Conservation (phyloP, 345 rosid species). For the Salix koriyanagi region DNA sequence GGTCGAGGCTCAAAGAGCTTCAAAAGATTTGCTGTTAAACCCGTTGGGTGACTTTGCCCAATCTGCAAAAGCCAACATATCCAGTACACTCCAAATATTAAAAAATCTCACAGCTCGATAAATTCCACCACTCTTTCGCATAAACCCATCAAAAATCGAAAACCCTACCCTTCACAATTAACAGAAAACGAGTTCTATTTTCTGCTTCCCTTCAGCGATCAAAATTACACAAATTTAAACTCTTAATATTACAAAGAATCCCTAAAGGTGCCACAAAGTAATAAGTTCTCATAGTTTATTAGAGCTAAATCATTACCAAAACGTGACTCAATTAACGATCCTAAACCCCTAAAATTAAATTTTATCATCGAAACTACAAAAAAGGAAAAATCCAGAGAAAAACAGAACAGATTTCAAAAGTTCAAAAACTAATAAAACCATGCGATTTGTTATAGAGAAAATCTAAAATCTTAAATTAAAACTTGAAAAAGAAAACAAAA, state of each 20-base stretch:
- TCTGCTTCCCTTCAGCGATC: not conserved
- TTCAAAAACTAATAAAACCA: not conserved
- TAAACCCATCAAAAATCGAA: not conserved
- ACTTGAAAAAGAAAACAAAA: not conserved
- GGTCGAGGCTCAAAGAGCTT: conserved; percentile 92
- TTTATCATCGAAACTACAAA: not conserved
- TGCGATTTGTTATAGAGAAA: not conserved
- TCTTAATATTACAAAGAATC: not conserved
- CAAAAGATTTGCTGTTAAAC: conserved; percentile 75
- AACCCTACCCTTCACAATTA: not conserved
- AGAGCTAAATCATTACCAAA: not conserved
- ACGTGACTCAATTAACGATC: not conserved
- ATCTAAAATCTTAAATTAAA: not conserved
- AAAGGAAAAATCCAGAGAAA: not conserved
- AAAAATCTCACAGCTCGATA: not conserved
- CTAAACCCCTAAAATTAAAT: not conserved
- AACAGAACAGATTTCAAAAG: not conserved
- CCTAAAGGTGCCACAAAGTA: not conserved
- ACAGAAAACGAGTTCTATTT: not conserved
- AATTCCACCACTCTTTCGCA: not conserved
- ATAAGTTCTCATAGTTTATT: not conserved
- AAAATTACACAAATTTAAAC: not conserved
- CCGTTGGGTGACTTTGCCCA: conserved; percentile 97
- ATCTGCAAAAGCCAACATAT: conserved; percentile 50
- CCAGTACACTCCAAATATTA: not conserved